Evolutionary conservation across 305 asterid genomes (phyloP).

Genomic region (Rubia balearica): DNA sequence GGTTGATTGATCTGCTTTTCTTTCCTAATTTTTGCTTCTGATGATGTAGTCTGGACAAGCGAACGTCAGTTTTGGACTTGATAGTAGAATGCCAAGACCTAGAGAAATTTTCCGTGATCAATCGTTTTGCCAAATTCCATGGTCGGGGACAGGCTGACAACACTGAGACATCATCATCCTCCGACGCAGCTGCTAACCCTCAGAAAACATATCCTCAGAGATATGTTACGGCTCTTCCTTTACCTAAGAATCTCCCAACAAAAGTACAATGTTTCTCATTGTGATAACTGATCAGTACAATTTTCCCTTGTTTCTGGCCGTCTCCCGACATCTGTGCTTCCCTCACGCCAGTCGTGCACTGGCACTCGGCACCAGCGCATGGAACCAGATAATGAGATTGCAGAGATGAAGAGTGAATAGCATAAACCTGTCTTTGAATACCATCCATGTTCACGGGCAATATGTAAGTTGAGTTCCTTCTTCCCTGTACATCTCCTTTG

Average conservation of each 20-base stretch:
- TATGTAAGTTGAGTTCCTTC: conserved; percentile 29
- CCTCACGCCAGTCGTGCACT: conserved; percentile 24
- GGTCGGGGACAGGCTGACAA: conserved; percentile 68
- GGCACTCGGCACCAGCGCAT: conserved; percentile 31
- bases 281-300: conserved; percentile 34
- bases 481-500: conserved; percentile 33
- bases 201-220: conserved; percentile 54
- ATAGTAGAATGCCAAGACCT: conserved; percentile 76
- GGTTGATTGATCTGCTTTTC: background rate
- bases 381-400: conserved; percentile 31
- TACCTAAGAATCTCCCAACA: conserved; percentile 70
- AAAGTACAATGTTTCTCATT: conserved; percentile 71
- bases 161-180: conserved; percentile 43
- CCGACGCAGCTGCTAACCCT: conserved; percentile 33
- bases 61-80: conserved; percentile 60
- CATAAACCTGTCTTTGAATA: conserved; percentile 27
- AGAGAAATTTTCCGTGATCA: conserved; percentile 78
- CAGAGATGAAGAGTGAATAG: conserved; percentile 33
- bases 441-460: conserved; percentile 27
- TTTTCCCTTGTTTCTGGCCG: conserved; percentile 24
- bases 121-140: conserved; percentile 83
- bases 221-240: conserved; percentile 67
- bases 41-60: conserved; percentile 59
- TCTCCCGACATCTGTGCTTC: conserved; percentile 22
- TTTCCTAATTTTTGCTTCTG: conserved; percentile 9